Evolutionary conservation across 164 flowering plant genomes (phyloP).

Genomic region (Malania oleifera): DNA sequence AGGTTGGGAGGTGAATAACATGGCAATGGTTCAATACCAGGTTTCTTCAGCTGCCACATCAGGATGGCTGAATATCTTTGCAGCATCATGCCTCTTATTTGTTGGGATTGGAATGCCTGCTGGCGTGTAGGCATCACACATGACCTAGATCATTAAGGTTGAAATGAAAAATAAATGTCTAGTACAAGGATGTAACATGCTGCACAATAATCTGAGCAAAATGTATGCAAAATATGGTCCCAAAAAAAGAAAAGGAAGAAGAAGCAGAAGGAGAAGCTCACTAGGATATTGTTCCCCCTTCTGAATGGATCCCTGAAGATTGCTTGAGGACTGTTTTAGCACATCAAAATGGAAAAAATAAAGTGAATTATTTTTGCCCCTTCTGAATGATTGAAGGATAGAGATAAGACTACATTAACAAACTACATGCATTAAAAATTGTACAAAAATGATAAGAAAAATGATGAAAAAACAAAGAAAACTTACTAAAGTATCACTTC

Average conservation of each 20-base stretch:
- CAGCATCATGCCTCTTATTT: constrained; percentile 1
- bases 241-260: neutral
- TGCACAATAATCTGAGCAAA: neutral
- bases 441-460: too few relatives aligned
- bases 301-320: constrained; percentile 57
- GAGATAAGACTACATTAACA: too few relatives aligned
- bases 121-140: constrained; percentile 2
- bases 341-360: too few relatives aligned
- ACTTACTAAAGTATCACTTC: too few relatives aligned
- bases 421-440: too few relatives aligned
- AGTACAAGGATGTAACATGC: neutral
- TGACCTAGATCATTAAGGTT: neutral
- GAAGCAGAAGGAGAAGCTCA: constrained; percentile 13
- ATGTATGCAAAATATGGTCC: neutral
- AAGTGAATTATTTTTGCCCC: too few relatives aligned
- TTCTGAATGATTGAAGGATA: too few relatives aligned
- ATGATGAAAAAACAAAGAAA: too few relatives aligned
- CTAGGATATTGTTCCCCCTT: constrained; percentile 52
- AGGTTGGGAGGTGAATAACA: neutral
- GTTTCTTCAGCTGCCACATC: constrained; percentile 6
- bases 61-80: constrained; percentile 8
- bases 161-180: neutral
- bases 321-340: too few relatives aligned
- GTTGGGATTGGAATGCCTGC: constrained; percentile 6
- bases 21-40: neutral